These are phyloP conservation scores for Aureobasidium sp. DNA, from an alignment of 2,329 filamentous ascomycete species.

Conservation along the genomic window DNA sequence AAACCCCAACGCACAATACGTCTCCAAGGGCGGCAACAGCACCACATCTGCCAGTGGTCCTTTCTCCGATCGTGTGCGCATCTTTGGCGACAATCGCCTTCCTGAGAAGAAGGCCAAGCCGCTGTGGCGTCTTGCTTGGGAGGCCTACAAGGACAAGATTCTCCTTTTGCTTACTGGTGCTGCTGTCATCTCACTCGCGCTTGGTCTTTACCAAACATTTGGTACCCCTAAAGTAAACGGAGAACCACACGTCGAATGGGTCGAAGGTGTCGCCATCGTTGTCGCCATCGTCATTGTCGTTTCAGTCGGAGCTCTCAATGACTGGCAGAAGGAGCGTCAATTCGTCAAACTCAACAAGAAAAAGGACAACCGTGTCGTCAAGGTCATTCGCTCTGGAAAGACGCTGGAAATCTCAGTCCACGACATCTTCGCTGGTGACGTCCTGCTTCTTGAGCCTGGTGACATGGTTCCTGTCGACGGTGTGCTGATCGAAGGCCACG, in stretches of 20 bases:
- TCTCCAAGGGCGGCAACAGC: background rate
- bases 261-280: conserved; percentile 74
- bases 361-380: conserved; percentile 68
- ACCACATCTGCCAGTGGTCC: conserved; percentile 23
- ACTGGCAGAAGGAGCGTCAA: conserved; percentile 75
- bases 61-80: conserved; percentile 58
- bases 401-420: conserved; percentile 63
- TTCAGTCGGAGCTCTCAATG: conserved; percentile 68
- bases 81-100: conserved; percentile 64
- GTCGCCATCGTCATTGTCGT: conserved; percentile 71
- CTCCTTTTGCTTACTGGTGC: conserved; percentile 64
- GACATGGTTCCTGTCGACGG: conserved; percentile 67
- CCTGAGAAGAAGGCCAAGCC: conserved; percentile 64
- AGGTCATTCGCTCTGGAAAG: conserved; percentile 67
- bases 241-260: conserved; percentile 64
- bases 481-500: conserved; percentile 61
- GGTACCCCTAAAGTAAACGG: conserved; percentile 48
- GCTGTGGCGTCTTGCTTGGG: conserved; percentile 67
- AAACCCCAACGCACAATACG: conserved; percentile 19
- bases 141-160: conserved; percentile 77
- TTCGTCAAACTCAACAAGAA: conserved; percentile 76
- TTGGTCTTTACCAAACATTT: conserved; percentile 68
- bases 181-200: conserved; percentile 64
- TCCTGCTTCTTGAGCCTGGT: conserved; percentile 66
- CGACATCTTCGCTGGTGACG: conserved; percentile 66